Conservation (phyloP, 148 eudicot genomes). For the Cornus controversa region DNA sequence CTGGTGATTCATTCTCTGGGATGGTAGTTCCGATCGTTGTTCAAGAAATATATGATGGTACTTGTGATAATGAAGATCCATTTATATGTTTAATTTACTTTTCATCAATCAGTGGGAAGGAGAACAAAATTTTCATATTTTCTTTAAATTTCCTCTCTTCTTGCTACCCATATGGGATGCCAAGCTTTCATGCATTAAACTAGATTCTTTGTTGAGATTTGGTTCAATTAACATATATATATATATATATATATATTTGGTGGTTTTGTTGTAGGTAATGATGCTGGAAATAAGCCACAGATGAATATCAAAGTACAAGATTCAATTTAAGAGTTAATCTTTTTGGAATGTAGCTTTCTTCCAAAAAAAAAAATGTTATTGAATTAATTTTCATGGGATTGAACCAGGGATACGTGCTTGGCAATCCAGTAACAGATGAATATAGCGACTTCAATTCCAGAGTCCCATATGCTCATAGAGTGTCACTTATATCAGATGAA, state of each 20-base stretch:
- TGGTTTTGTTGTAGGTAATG: slow-evolving; percentile 15
- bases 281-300: slow-evolving; percentile 1
- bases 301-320: slow-evolving; percentile 20
- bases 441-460: slow-evolving; percentile 11
- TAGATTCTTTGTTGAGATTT: too few species aligned
- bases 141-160: too few species aligned
- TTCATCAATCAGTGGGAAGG: neutral
- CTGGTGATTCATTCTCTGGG: slow-evolving; percentile 37
- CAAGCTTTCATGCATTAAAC: too few species aligned
- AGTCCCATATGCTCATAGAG: slow-evolving; percentile 28
- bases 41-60: slow-evolving; percentile 34
- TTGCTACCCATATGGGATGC: too few species aligned
- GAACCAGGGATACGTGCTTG: slow-evolving; percentile 34
- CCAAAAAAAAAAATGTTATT: too few species aligned
- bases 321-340: neutral
- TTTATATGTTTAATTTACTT: neutral
- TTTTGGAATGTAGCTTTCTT: neutral
- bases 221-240: too few species aligned
- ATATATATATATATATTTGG: too few species aligned
- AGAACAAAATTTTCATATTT: neutral
- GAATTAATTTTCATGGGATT: neutral
- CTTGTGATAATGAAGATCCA: neutral
- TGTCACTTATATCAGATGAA: slow-evolving; percentile 30
- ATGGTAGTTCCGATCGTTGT: slow-evolving; percentile 27
- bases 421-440: slow-evolving; percentile 26